Evolutionary conservation across 352 stramenopile species (phyloP), one percentile per base, ranked within the genome.

Genomic region (Pythium periplocum): DNA sequence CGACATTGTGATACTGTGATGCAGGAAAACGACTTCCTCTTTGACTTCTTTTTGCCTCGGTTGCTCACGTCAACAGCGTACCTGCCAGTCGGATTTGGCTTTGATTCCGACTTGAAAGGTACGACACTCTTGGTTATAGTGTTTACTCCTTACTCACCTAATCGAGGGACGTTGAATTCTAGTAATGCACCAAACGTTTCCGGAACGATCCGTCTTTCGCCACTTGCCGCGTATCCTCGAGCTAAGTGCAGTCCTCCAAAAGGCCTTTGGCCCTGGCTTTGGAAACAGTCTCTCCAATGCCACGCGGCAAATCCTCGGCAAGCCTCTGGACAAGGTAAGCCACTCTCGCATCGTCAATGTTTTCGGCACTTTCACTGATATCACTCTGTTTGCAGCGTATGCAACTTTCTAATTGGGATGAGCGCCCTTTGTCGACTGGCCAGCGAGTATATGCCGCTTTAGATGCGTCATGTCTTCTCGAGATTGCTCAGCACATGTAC

Each of bases 371-470:
- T 6, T 6, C n/a, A 17, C 12, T 11, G 17, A 6, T 47, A 6
- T 31, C 9, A 30, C 42, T 6, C 51, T 36, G 4, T 53, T 17
- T 26, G 17, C 32, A 83, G 77, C 65, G 64, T 53, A 87, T 87
- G 74, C 77, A 87, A 68, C 64, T 87, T 32, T 87, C 77, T 1
- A 84, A 87, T 42, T 87, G 77, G 74, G 73, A 87, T 40, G 59
- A 58, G 2, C 77, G 80, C 6, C 80, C 80, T 7, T 59, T 90
- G 17, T 79, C 75, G 2, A 33, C 50, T 17, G 47, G 36, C 9
- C 80, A 90, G 62, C 42, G 75, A 7, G 52, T 73, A 0, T 90
- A 90, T 35, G 77, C 80, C 26, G 77, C 80, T 4, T 53, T 90
- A 31, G 80, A 90, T 52, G 80, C 80, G 0, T 73, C 63, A 39